Evolutionary conservation across 768 basidiomycete genomes (phyloP), one percentile per base, ranked within the genome.

Genomic region (Lactarius pseudohatsudake): DNA sequence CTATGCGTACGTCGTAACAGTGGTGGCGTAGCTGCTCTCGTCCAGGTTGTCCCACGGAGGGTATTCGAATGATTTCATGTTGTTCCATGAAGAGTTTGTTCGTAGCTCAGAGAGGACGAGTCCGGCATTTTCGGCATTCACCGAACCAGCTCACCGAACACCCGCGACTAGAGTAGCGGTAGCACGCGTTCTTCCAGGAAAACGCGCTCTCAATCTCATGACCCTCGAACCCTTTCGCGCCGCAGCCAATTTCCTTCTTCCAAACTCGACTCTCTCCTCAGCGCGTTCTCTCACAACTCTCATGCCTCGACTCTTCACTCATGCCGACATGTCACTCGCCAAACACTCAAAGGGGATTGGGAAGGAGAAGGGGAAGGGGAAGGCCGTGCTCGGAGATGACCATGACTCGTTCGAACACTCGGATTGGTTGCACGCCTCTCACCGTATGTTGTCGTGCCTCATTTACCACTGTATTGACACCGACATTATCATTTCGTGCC

Each of bases 1-100:
- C 77, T 64, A 85, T 81, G 66, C 85, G 77, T 61, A 92, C 80
- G 71, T 82, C 77, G 76, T 84, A 83, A 77, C 91, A 93, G 72
- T 90, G 85, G 72, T 88, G 81, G 11, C 82, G 77, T 64, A 91
- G 83, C 66, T 75, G 74, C 61, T 79, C 77, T 30, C 81, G 80
- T 57, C 71, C 74, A 4, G 69, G 57, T 66, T 79, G 75, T 55
- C 77, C 81, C 15, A 71, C 70, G 34, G 74, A 72, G 30, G 79
- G 78, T 9, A 82, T 76, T 58, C 81, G 66, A 69, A 90, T 70
- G 64, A 90, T 84, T 74, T 91, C 88, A 72, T 90, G 85, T 76
- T 66, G 84, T 76, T 65, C 10, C 32, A 68, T 40, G 30, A 1
- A 20, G 41, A 20, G n/a, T n/a, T n/a, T n/a, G n/a, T n/a, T n/a